Evolutionary conservation across 2,329 filamentous ascomycete species (phyloP), one percentile per base, ranked within the genome.

Genomic region (Alternaria sp.): DNA sequence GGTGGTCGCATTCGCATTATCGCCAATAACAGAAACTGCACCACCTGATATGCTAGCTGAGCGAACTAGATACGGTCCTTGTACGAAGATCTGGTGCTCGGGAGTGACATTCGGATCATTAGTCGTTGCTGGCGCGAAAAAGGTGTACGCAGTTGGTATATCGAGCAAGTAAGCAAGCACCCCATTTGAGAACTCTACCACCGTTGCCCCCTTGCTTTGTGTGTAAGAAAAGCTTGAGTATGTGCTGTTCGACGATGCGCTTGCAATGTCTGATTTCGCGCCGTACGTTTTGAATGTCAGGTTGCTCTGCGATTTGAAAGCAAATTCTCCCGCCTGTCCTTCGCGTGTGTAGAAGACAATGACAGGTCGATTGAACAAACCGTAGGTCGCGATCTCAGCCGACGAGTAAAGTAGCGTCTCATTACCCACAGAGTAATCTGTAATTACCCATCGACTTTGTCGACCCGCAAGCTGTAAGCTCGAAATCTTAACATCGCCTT

Each of bases 381-480:
- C 77, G 56, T 85, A 85, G 1, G 82, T 83, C 18, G 85, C 71
- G 7, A 87, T 72, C 54, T 87, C 84, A 0, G 83, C 81, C 0
- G 85, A 83, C 3, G 83, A 83, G 69, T 85, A 87, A 0, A 86
- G 74, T 3, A 87, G 71, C 3, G 75, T 82, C 28, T 82, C 77
- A 1, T 77, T 76, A 4, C 85, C 84, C 57, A 86, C 76, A 0
- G 70, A 68, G 54, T 86, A 86, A 65, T 87, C 84, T 0, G 84
- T 85, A 20, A 86, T 82, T 4, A 86, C 74, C 62, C 86, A 85
- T 63, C 85, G 85, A 67, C 83, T 85, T 68, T 86, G 83, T 18
- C 84, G 79, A 11, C 85, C 85, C 49, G 81, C 79, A 3, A 87
- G 76, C 48, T 82, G 80, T n/a, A 86, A 78, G 38, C 80, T 80